These are phyloP conservation scores for Phytophthora constricta DNA, from an alignment of 352 stramenopile species.

Conservation along the genomic window DNA sequence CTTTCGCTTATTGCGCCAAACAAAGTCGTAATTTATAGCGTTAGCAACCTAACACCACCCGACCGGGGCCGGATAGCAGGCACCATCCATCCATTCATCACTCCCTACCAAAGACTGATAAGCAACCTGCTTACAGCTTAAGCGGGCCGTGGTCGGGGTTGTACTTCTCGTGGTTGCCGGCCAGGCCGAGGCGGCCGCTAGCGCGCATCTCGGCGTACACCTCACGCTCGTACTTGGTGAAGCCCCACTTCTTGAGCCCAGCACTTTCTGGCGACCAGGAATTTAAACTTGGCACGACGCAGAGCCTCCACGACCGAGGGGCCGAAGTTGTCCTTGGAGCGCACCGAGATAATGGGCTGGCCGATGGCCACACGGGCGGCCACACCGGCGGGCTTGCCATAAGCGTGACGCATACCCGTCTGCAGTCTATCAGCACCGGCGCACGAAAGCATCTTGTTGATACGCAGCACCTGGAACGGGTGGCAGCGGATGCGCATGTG, in stretches of 20 bases:
- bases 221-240: conserved; percentile 98
- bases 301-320: conserved; percentile 97
- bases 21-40: conserved; percentile 55
- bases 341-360: conserved; percentile 98
- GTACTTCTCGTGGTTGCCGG: conserved; percentile 99
- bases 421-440: conserved; percentile 98
- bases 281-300: conserved; percentile 99
- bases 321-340: conserved; percentile 96
- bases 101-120: background rate
- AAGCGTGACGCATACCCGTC: conserved; percentile 99
- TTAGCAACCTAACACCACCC: conserved; percentile 37
- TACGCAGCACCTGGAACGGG: conserved; percentile 99
- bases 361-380: conserved; percentile 99
- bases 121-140: conserved; percentile 51
- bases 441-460: conserved; percentile 99
- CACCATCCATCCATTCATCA: conserved; percentile 24
- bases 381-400: conserved; percentile 98
- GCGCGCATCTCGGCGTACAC: conserved; percentile 97
- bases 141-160: conserved; percentile 87
- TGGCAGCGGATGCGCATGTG: conserved; percentile 99
- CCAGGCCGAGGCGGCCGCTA: conserved; percentile 92
- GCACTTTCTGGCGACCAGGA: conserved; percentile 99
- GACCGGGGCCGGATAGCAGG: conserved; percentile 12
- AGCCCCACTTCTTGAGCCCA: conserved; percentile 99
- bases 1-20: conserved; percentile 30